phyloP scores from a whole-genome alignment of 345 rosid genomes.

The Brassica juncea region DNA sequence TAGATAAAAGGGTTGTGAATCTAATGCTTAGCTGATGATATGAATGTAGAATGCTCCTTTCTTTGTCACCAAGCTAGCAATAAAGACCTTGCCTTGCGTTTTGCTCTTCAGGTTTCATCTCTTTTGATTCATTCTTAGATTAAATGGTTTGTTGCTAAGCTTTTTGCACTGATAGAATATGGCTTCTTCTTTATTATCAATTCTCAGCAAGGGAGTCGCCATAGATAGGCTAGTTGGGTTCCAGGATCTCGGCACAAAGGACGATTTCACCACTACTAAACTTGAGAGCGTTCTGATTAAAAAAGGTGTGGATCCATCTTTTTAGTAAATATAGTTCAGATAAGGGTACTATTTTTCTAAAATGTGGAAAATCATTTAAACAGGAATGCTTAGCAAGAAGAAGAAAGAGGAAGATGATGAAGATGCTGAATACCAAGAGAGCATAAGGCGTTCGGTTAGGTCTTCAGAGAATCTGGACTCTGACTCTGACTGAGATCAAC shows the following conservation, averaged over 20 bases:
- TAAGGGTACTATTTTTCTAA: not conserved
- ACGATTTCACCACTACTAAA: slow-evolving; percentile 61
- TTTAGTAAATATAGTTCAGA: not conserved
- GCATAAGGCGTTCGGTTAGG: slow-evolving; percentile 59
- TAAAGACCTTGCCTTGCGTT: slow-evolving; percentile 90
- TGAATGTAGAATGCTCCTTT: slow-evolving; percentile 78
- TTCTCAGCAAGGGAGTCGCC: slow-evolving; percentile 70
- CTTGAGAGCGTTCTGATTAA: slow-evolving; percentile 64
- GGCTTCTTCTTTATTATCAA: not conserved
- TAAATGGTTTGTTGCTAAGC: not conserved
- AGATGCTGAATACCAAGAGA: slow-evolving; percentile 55
- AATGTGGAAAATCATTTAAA: slow-evolving; percentile 11
- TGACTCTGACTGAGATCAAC: slow-evolving; percentile 71
- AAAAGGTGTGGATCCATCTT: slow-evolving; percentile 52
- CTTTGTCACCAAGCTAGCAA: slow-evolving; percentile 79
- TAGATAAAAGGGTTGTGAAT: not conserved
- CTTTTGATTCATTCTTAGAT: slow-evolving; percentile 16
- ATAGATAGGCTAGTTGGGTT: slow-evolving; percentile 79
- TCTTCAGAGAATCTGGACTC: slow-evolving; percentile 60
- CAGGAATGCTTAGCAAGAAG: slow-evolving; percentile 76
- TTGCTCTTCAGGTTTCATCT: slow-evolving; percentile 71
- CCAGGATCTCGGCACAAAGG: slow-evolving; percentile 85
- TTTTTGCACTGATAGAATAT: not conserved
- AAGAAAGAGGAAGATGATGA: slow-evolving; percentile 60
- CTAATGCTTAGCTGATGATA: not conserved